These are phyloP conservation scores for Parasitella parasitica DNA, from an alignment of 371 early-diverging fungal genomes.

Conservation along the genomic window DNA sequence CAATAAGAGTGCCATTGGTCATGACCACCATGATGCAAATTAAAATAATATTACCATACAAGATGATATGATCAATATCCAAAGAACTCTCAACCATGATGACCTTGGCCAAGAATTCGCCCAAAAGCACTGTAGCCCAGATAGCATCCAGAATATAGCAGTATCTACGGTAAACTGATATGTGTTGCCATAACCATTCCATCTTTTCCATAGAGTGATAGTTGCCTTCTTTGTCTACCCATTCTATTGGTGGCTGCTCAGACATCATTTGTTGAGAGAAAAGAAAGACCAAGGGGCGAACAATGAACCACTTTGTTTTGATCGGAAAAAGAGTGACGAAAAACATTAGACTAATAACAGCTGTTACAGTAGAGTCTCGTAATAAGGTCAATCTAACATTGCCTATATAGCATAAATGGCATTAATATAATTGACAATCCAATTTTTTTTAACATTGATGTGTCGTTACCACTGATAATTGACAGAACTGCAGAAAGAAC, in stretches of 20 bases:
- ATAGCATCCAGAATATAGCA: conserved; percentile 22
- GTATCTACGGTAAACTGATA: neutral
- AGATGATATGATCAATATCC: conserved; percentile 32
- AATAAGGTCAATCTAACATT: conserved; percentile 45
- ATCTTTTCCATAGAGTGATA: conserved; percentile 9
- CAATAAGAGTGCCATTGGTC: neutral
- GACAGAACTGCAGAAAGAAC: conserved; percentile 43
- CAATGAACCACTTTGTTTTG: conserved; percentile 29
- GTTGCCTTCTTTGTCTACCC: conserved; percentile 26
- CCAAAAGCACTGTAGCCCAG: conserved; percentile 37
- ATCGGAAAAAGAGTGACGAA: conserved; percentile 45
- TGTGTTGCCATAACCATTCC: conserved; percentile 28
- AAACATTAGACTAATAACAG: conserved; percentile 43
- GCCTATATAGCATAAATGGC: neutral
- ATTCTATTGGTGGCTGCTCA: conserved; percentile 6
- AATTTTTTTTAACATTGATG: neutral
- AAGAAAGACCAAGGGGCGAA: conserved; percentile 35
- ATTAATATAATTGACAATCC: neutral
- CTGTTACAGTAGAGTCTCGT: conserved; percentile 46
- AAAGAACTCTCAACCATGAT: conserved; percentile 38
- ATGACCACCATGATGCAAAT: conserved; percentile 12
- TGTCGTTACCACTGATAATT: conserved; percentile 24
- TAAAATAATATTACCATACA: conserved; percentile 33
- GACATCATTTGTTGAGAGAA: conserved; percentile 33
- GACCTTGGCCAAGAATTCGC: conserved; percentile 38